phyloP scores from a whole-genome alignment of 2,329 filamentous ascomycete genomes.

The Epicoccum sorghinum region DNA sequence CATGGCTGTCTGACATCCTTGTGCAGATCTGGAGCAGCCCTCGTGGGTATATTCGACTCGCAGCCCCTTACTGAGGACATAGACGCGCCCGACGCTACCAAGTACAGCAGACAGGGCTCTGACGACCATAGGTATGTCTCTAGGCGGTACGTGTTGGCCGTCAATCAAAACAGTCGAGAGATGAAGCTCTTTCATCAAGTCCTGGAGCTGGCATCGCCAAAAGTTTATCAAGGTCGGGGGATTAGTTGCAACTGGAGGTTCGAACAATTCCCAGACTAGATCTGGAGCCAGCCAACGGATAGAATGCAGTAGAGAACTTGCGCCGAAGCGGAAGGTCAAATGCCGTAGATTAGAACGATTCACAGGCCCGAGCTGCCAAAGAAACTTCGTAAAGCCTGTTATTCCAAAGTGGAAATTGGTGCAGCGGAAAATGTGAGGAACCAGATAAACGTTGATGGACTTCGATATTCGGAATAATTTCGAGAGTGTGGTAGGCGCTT shows the following conservation, averaged over 20 bases:
- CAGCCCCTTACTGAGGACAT: not conserved
- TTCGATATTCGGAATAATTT: slow-evolving; percentile 29
- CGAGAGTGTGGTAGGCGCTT: slow-evolving; percentile 22
- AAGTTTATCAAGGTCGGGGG: slow-evolving; percentile 32
- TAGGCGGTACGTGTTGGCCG: slow-evolving; percentile 20
- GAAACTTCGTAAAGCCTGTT: slow-evolving; percentile 28
- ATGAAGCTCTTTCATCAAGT: slow-evolving; percentile 33
- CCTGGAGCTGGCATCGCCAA: slow-evolving; percentile 42
- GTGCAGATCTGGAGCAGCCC: not conserved
- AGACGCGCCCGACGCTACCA: slow-evolving; percentile 19
- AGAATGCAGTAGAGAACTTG: slow-evolving; percentile 32
- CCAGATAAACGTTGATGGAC: slow-evolving; percentile 23
- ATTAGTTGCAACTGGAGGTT: slow-evolving; percentile 28
- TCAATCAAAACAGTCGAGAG: slow-evolving; percentile 33
- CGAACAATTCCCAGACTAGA: slow-evolving; percentile 33
- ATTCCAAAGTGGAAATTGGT: slow-evolving; percentile 37
- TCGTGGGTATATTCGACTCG: not conserved
- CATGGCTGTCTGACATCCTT: too few relatives aligned
- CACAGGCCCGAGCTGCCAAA: slow-evolving; percentile 29
- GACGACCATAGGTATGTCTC: slow-evolving; percentile 32
- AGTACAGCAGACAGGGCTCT: slow-evolving; percentile 26
- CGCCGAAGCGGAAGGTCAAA: slow-evolving; percentile 31
- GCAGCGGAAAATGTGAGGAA: slow-evolving; percentile 31
- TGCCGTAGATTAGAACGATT: slow-evolving; percentile 30
- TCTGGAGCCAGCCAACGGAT: slow-evolving; percentile 41